These are phyloP conservation scores for Scheffersomyces insectosa DNA, from an alignment of 1,139 yeast species.

Conservation along the genomic window DNA sequence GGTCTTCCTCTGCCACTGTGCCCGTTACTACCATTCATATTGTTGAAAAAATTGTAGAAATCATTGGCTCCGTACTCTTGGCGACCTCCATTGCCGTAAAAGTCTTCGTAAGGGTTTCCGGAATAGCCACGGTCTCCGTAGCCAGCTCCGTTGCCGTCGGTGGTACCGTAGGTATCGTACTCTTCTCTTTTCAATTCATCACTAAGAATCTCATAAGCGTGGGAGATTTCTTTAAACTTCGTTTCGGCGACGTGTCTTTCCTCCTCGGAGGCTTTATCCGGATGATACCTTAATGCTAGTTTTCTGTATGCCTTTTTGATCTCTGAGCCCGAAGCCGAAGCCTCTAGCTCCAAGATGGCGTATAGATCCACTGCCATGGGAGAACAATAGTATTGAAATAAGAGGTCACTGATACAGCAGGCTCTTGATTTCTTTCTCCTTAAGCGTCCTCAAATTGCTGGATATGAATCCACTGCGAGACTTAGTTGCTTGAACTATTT, in stretches of 20 bases:
- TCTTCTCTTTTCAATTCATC: constrained; percentile 60
- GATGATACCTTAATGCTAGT: constrained; percentile 73
- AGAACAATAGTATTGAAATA: neutral
- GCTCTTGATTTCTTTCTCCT: too few species aligned
- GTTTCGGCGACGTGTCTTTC: constrained; percentile 68
- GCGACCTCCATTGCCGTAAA: constrained; percentile 29
- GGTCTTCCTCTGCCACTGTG: constrained; percentile 11
- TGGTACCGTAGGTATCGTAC: constrained; percentile 59
- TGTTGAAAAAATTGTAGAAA: constrained; percentile 68
- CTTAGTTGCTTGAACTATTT: too few species aligned
- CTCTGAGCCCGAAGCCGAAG: constrained; percentile 62
- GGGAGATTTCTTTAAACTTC: constrained; percentile 72
- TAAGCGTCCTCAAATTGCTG: too few species aligned
- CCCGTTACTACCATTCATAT: constrained; percentile 35
- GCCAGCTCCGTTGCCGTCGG: constrained; percentile 30
- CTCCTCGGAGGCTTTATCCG: constrained; percentile 74
- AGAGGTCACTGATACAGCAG: neutral
- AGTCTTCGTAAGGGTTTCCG: constrained; percentile 46
- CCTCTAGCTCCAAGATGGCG: constrained; percentile 65
- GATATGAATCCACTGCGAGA: too few species aligned
- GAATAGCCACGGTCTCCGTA: constrained; percentile 16
- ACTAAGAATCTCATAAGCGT: constrained; percentile 73
- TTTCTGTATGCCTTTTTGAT: constrained; percentile 77
- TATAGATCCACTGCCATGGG: constrained; percentile 44
- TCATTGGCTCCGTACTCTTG: constrained; percentile 60